These are phyloP conservation scores for Leptosphaerulina australis DNA, from an alignment of 2,329 filamentous ascomycete species.

Conservation along the genomic window DNA sequence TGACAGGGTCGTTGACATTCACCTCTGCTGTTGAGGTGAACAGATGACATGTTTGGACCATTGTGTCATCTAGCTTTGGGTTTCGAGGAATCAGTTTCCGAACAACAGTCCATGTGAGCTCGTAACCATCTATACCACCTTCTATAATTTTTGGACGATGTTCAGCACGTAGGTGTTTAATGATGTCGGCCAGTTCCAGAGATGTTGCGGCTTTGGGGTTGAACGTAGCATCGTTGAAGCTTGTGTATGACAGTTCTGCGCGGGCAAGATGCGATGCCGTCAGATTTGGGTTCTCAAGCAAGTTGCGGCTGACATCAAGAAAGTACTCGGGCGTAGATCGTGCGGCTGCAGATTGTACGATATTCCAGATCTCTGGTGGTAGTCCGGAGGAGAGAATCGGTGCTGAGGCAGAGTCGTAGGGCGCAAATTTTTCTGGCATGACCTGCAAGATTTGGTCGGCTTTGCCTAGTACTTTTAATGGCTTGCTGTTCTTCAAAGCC, in stretches of 20 bases:
- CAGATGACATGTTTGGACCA: slow-evolving; percentile 84
- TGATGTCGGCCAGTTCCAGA: slow-evolving; percentile 50
- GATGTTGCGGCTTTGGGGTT: slow-evolving; percentile 39
- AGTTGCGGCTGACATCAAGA: slow-evolving; percentile 70
- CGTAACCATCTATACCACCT: slow-evolving; percentile 44
- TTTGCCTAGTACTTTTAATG: background rate
- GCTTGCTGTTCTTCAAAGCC: background rate
- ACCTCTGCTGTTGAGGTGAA: slow-evolving; percentile 53
- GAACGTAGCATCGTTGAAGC: slow-evolving; percentile 47
- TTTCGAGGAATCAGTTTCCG: slow-evolving; percentile 83
- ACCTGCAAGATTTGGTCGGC: background rate
- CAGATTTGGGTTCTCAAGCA: slow-evolving; percentile 79
- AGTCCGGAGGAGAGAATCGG: slow-evolving; percentile 35
- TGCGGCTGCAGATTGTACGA: slow-evolving; percentile 56
- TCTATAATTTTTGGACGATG: slow-evolving; percentile 40
- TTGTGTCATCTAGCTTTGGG: slow-evolving; percentile 70
- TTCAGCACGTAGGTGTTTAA: slow-evolving; percentile 57
- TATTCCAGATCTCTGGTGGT: slow-evolving; percentile 45
- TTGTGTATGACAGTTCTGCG: slow-evolving; percentile 72
- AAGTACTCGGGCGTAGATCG: slow-evolving; percentile 69
- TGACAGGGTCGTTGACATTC: slow-evolving; percentile 5
- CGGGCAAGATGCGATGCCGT: slow-evolving; percentile 79
- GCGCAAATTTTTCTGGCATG: slow-evolving; percentile 38
- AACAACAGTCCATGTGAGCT: slow-evolving; percentile 69
- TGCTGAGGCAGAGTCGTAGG: slow-evolving; percentile 38